A percentile compares a stretch with the other conserved stretches of the same genome.
Evolutionary conservation across 495 filamentous ascomycete genomes (phyloP).

Genomic region (Lophiostoma macrostomum): DNA sequence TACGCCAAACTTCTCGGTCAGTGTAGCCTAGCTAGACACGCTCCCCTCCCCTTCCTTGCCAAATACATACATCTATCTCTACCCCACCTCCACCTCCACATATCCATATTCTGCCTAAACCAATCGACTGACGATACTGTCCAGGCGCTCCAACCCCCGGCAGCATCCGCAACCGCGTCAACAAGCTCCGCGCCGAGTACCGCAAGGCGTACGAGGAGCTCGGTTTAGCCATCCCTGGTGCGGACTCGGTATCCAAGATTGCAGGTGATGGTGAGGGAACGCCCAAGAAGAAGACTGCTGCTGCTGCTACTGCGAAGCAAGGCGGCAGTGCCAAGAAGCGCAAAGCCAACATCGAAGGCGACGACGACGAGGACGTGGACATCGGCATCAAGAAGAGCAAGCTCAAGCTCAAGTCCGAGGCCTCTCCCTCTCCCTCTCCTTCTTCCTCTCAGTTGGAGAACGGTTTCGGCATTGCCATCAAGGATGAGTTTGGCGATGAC

Average conservation of each 20-base stretch:
- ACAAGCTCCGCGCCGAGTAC: conserved; percentile 19
- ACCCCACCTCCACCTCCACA: background rate
- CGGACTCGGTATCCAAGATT: background rate
- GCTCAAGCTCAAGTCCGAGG: background rate
- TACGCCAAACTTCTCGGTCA: no score
- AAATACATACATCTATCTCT: no score
- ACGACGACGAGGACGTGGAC: background rate
- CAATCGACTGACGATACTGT: background rate
- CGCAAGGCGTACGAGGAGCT: conserved; percentile 4
- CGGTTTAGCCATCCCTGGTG: background rate
- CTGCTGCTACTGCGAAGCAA: background rate
- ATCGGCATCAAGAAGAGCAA: background rate
- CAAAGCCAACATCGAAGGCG: background rate
- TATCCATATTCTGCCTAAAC: conserved; percentile 10
- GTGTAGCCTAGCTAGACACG: no score
- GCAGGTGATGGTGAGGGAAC: background rate
- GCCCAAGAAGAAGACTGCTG: background rate
- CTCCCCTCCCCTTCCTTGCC: no score
- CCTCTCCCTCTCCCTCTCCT: no score
- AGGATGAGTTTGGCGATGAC: background rate
- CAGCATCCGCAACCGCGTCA: conserved; percentile 1
- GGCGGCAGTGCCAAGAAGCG: background rate
- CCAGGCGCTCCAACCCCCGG: conserved; percentile 5
- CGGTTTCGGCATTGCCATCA: background rate
- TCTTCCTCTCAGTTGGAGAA: no score